Percentiles rank a stretch among this genome's conserved stretches.
These are phyloP conservation scores for Trichophyton simii DNA, from an alignment of 2,329 filamentous ascomycete species.

Conservation along the genomic window DNA sequence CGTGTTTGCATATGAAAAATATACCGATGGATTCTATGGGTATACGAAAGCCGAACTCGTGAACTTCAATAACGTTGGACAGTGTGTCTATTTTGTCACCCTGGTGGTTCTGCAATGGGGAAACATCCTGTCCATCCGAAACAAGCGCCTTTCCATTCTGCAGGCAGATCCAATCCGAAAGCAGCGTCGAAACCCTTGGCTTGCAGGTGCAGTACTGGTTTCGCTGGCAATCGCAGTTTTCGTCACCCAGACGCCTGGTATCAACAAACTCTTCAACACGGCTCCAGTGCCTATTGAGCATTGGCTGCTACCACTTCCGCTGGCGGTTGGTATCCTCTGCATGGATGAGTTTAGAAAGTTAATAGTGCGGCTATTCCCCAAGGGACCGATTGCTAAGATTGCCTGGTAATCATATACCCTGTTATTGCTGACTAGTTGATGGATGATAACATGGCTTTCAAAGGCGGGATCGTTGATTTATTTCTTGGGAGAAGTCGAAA, in stretches of 20 bases:
- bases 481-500: neutral
- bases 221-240: slow-evolving; percentile 48
- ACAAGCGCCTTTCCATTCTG: slow-evolving; percentile 53
- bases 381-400: slow-evolving; percentile 44
- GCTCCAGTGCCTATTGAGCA: slow-evolving; percentile 55
- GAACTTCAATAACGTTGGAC: slow-evolving; percentile 49
- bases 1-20: slow-evolving; percentile 55
- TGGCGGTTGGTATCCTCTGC: slow-evolving; percentile 52
- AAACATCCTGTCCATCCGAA: slow-evolving; percentile 58
- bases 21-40: slow-evolving; percentile 40
- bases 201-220: slow-evolving; percentile 60
- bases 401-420: slow-evolving; percentile 45
- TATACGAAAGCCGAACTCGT: slow-evolving; percentile 42
- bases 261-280: slow-evolving; percentile 52
- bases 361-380: slow-evolving; percentile 47
- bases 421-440: neutral
- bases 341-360: slow-evolving; percentile 58
- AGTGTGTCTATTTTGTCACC: slow-evolving; percentile 70
- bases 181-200: slow-evolving; percentile 51
- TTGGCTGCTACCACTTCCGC: slow-evolving; percentile 64
- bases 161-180: slow-evolving; percentile 57
- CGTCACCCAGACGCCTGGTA: slow-evolving; percentile 48
- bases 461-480: neutral
- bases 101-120: slow-evolving; percentile 65
- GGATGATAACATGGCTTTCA: no score